Conservation (phyloP, 2,329 filamentous ascomycete genomes). For the Trichoderma sp. region DNA sequence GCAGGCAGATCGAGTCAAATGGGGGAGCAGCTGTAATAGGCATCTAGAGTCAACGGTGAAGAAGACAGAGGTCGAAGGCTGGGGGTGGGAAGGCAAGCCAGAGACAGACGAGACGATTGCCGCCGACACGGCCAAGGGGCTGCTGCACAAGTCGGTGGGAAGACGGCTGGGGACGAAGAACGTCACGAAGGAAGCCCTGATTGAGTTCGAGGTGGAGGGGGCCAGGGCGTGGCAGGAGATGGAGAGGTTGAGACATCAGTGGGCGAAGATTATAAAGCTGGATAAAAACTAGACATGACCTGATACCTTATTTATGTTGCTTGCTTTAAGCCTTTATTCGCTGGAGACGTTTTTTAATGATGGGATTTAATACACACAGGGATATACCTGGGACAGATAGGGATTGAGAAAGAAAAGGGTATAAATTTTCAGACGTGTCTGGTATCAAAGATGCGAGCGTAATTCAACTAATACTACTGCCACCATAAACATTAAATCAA, state of each 20-base stretch:
- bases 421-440: background rate
- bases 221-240: conserved; percentile 67
- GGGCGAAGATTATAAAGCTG: conserved; percentile 51
- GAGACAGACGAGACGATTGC: conserved; percentile 46
- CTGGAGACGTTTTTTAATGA: background rate
- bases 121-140: conserved; percentile 47
- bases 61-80: conserved; percentile 82
- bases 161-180: conserved; percentile 60
- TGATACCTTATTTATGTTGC: background rate
- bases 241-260: conserved; percentile 68
- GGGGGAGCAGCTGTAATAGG: conserved; percentile 73
- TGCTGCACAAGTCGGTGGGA: conserved; percentile 54
- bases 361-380: background rate
- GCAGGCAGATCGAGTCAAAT: conserved; percentile 66
- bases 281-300: background rate
- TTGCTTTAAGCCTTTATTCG: background rate
- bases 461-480: background rate
- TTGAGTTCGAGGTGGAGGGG: conserved; percentile 64
- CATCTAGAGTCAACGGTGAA: conserved; percentile 62
- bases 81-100: conserved; percentile 71
- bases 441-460: background rate
- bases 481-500: background rate
- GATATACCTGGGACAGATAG: background rate
- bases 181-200: conserved; percentile 60
- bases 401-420: background rate